Percentiles rank a stretch among this genome's conserved stretches.
These are phyloP conservation scores for Colletotrichum filicis DNA, from an alignment of 2,329 filamentous ascomycete genomes.

Conservation along the genomic window DNA sequence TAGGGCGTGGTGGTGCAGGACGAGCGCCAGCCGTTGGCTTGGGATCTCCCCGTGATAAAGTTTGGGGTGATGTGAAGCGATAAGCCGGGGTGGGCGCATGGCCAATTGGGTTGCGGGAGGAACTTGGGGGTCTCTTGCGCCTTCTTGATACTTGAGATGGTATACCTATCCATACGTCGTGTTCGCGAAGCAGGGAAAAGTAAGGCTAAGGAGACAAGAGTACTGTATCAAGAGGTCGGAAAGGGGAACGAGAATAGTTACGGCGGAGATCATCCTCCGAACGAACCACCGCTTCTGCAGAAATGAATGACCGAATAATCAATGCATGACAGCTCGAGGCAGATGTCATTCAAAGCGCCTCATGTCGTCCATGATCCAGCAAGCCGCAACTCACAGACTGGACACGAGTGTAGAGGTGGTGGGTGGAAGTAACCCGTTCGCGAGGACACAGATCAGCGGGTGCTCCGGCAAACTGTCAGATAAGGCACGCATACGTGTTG, in stretches of 20 bases:
- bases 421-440: neutral
- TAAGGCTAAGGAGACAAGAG: neutral
- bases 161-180: neutral
- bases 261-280: neutral
- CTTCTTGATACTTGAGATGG: neutral
- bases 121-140: neutral
- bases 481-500: conserved; percentile 29
- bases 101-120: conserved; percentile 12
- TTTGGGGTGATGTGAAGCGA: conserved; percentile 7
- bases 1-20: neutral
- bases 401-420: neutral
- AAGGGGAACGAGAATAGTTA: neutral
- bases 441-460: conserved; percentile 21
- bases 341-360: neutral
- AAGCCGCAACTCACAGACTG: neutral
- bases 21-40: conserved; percentile 13
- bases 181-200: too few relatives aligned
- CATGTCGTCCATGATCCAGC: neutral
- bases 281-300: neutral
- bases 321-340: neutral
- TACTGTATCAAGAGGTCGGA: neutral
- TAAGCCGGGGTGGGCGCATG: conserved; percentile 6
- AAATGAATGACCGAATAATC: neutral
- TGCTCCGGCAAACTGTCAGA: conserved; percentile 19
- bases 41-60: conserved; percentile 23